Base-by-base conservation (phyloP, 257 asterid genomes). In the Galeopsis tetrahit region DNA sequence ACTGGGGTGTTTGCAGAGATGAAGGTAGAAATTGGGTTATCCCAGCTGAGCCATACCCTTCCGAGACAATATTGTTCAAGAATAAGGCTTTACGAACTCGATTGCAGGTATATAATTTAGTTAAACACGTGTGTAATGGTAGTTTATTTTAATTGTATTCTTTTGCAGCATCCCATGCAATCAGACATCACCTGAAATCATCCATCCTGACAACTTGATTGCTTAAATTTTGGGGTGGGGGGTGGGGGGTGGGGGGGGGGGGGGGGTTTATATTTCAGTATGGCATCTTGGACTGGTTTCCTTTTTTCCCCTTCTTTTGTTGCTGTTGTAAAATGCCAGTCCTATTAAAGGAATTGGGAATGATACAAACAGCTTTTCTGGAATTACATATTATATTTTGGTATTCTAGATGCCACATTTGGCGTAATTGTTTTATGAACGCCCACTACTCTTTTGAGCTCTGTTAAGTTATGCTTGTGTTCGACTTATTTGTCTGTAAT, bases 1-100 rank as follows among this genome's bases (percentile, higher is more conserved):
- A 95, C 85, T 92, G 99, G 99, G 99, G 99, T 77, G 85, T 91
- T 71, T 88, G 89, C 83, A 85, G 64, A 79, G 90, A 74, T 74
- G 87, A 84, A 49, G 68, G 83, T 71, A 85, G 71, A 78, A 80
- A 33, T 35, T 94, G 99, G 99, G 89, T 83, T 85, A 80, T 94
- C 80, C 97, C 99, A 2, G 61, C 75, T 31, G 89, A 74, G 83
- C 95, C 99, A 39, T 88, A 88, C 87, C 99, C 99, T 71, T 76
- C 87, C 51, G 85, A 78, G 78, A 88, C 97, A 74, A 72, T 76
- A 73, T 72, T n/a, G 31, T 94, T 91, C 82, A 91, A 87, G 87
- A 81, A 89, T 67, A 91, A 90, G 77, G 97, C 97, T 64, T 73
- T 91, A 84, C 84, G 83, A 79, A 94, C 99, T 73, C 82, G 32